Conservation (phyloP, 495 filamentous ascomycete genomes). For the Penicillium ucsense region DNA sequence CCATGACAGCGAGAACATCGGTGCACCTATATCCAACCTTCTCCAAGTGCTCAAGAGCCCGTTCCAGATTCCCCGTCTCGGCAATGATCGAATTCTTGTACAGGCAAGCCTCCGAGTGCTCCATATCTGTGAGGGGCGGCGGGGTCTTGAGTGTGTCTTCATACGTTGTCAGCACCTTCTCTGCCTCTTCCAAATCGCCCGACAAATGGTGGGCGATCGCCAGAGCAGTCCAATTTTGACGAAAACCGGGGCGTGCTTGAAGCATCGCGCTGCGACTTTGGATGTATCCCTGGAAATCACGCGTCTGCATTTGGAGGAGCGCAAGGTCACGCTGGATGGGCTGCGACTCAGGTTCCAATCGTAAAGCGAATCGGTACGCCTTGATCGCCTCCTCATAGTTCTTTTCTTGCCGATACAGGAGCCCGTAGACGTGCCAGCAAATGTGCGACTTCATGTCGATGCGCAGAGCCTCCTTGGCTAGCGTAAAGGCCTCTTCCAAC, state of each 20-base stretch:
- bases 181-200: slow-evolving; percentile 74
- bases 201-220: slow-evolving; percentile 86
- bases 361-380: slow-evolving; percentile 90
- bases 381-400: slow-evolving; percentile 99
- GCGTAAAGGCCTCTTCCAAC: slow-evolving; percentile 81
- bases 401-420: slow-evolving; percentile 85
- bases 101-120: slow-evolving; percentile 90
- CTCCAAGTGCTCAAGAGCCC: slow-evolving; percentile 82
- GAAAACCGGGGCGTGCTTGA: slow-evolving; percentile 62
- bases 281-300: slow-evolving; percentile 89
- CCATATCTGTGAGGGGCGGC: slow-evolving; percentile 68
- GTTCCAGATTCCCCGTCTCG: slow-evolving; percentile 66
- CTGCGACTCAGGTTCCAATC: slow-evolving; percentile 81
- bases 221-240: slow-evolving; percentile 93
- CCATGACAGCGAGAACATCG: slow-evolving; percentile 83
- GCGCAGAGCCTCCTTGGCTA: slow-evolving; percentile 82
- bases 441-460: slow-evolving; percentile 98
- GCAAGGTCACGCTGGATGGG: slow-evolving; percentile 94
- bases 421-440: slow-evolving; percentile 98
- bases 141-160: slow-evolving; percentile 80
- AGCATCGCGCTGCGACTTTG: slow-evolving; percentile 78
- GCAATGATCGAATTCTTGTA: slow-evolving; percentile 96
- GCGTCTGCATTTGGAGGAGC: slow-evolving; percentile 89
- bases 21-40: slow-evolving; percentile 63
- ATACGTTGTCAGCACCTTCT: slow-evolving; percentile 82